Percentiles rank a stretch among this genome's conserved stretches.
Evolutionary conservation across 2,329 filamentous ascomycete species (phyloP).

Genomic region (Tothia fuscella): DNA sequence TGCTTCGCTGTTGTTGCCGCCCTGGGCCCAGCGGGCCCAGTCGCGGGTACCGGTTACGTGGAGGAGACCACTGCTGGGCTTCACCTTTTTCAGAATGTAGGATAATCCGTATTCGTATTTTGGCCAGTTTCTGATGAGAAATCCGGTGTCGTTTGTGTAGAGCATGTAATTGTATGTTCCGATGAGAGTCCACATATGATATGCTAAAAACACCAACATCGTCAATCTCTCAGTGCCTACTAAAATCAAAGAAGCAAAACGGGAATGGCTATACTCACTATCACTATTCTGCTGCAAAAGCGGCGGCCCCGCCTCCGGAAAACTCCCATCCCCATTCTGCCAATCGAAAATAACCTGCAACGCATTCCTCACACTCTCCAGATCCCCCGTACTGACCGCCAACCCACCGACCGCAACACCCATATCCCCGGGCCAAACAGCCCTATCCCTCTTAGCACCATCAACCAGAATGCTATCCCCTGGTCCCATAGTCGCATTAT

Average conservation of each 20-base stretch:
- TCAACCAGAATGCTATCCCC: slow-evolving; percentile 29
- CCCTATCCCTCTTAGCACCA: slow-evolving; percentile 29
- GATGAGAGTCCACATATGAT: slow-evolving; percentile 42
- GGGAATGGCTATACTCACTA: slow-evolving; percentile 19
- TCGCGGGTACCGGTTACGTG: slow-evolving; percentile 39
- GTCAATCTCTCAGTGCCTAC: not conserved
- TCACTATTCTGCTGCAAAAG: slow-evolving; percentile 24
- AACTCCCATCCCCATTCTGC: slow-evolving; percentile 26
- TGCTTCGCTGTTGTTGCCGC: slow-evolving; percentile 39
- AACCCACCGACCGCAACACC: slow-evolving; percentile 35
- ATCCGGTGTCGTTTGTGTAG: slow-evolving; percentile 40
- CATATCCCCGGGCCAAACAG: slow-evolving; percentile 39
- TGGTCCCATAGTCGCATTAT: slow-evolving; percentile 25
- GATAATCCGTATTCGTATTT: slow-evolving; percentile 38
- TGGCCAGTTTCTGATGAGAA: slow-evolving; percentile 36
- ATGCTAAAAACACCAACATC: no score
- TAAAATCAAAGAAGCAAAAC: not conserved
- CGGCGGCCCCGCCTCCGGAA: slow-evolving; percentile 30
- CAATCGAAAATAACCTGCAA: slow-evolving; percentile 36
- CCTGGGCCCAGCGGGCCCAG: slow-evolving; percentile 40
- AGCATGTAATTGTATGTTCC: slow-evolving; percentile 47
- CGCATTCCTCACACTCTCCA: slow-evolving; percentile 36
- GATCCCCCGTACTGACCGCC: slow-evolving; percentile 31
- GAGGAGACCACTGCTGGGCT: slow-evolving; percentile 32
- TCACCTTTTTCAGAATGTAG: slow-evolving; percentile 33